Percentiles rank a stretch among this genome's conserved stretches.
Conservation (phyloP, 306 rosid species). For the Dalbergia cultrata region DNA sequence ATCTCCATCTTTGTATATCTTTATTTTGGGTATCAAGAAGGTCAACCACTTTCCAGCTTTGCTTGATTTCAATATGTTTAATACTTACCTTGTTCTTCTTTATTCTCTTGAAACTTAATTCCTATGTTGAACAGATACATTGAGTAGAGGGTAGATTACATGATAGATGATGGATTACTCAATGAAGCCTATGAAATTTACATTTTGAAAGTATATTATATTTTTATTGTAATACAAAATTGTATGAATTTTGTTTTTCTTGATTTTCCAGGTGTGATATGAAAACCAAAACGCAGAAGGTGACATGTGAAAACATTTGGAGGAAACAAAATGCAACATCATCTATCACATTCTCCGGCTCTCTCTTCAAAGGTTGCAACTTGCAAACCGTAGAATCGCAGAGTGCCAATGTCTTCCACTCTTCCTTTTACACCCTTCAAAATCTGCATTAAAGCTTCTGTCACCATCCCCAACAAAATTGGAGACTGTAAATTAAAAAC, state of each 20-base stretch:
- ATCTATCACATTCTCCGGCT: not conserved
- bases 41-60: too few species aligned
- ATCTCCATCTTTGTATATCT: too few species aligned
- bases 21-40: too few species aligned
- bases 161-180: constrained; percentile 84
- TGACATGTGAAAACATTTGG: constrained; percentile 37
- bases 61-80: too few species aligned
- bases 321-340: constrained; percentile 31
- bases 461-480: constrained; percentile 63
- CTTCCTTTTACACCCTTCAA: constrained; percentile 61
- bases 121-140: constrained; percentile 79
- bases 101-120: not conserved
- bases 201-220: too few species aligned
- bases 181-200: constrained; percentile 55
- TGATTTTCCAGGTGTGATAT: too few species aligned
- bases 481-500: constrained; percentile 74
- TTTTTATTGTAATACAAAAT: too few species aligned
- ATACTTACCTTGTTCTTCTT: too few species aligned
- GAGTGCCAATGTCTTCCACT: constrained; percentile 66
- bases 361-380: not conserved
- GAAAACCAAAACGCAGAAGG: not conserved
- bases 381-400: constrained; percentile 10
- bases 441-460: constrained; percentile 76
- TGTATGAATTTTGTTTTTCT: too few species aligned
- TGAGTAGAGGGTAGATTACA: constrained; percentile 81